Base-by-base conservation (phyloP, 2,329 filamentous ascomycete species). In the Tolypocladium paradoxum region DNA sequence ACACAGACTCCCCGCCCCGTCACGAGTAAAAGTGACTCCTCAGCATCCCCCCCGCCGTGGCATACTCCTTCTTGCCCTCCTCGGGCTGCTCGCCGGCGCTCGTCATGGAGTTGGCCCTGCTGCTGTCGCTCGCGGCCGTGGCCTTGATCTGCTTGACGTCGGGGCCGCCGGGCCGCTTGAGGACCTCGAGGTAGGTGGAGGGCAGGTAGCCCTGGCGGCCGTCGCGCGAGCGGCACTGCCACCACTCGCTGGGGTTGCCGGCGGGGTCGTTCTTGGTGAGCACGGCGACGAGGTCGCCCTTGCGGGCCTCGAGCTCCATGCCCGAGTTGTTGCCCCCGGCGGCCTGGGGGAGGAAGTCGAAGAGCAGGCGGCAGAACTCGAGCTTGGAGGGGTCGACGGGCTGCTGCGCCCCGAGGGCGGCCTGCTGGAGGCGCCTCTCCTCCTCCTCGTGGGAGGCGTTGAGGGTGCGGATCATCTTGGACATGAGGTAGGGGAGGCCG, bases 231-330 rank as follows among this genome's bases (percentile, higher is more conserved):
- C 93, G 82, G 71, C 95, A 99, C 59, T 87, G 84, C 93, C 93
- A 99, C 93, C 93, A 99, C 66, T 99, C 92, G 51, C 88, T 93
- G 5, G 90, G 83, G 62, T 93, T 90, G 45, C 93, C 93, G 64
- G 92, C 82, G 0, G 93, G 93, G 63, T 99, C 93, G 20, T 83
- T 87, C 74, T 96, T 96, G 73, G 85, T 87, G 52, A 99, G 78
- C 1, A 99, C 90, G 29, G 93, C 93, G 18, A 99, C 91, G 51
- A 97, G 83, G 62, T 99, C 93, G 55, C 92, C 92, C 75, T 96
- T 96, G 73, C 88, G 91, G 27, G 95, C 92, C 36, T 88, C 84
- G 16, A 99, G 79, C 65, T 99, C 95, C 60, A 97, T 83, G 52
- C 78, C 72, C n/a, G 68, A 64, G 68, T 80, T 81, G 3, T 9